phyloP scores from a whole-genome alignment of 179 eudicot species.

The Vitellaria paradoxa region DNA sequence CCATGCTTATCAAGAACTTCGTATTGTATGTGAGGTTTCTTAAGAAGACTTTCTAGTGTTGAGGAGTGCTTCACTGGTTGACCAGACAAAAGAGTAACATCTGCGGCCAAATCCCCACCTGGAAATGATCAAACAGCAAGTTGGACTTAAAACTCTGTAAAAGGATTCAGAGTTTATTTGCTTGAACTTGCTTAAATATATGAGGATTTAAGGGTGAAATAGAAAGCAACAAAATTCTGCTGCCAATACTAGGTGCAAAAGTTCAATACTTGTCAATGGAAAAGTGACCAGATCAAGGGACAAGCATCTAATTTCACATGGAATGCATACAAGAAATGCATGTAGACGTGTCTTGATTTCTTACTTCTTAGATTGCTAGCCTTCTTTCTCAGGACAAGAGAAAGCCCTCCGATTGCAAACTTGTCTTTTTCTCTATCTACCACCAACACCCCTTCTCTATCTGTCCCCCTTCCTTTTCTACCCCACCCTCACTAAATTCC shows the following conservation, averaged over 20 bases:
- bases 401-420: too few species aligned
- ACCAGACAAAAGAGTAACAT: conserved; percentile 56
- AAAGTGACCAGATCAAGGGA: not conserved
- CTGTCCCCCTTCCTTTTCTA: not conserved
- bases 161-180: not conserved
- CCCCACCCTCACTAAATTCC: not conserved
- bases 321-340: not conserved
- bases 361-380: too few species aligned
- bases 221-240: not conserved
- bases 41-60: conserved; percentile 81
- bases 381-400: too few species aligned
- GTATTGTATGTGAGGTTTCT: conserved; percentile 85
- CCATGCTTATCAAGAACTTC: conserved; percentile 89
- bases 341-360: not conserved
- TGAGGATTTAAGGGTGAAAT: not conserved
- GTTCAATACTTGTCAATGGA: not conserved
- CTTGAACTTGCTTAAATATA: not conserved
- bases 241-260: not conserved
- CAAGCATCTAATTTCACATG: not conserved
- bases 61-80: conserved; percentile 82
- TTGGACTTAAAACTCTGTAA: not conserved
- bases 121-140: conserved; percentile 11
- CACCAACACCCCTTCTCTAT: not conserved
- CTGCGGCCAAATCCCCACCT: conserved; percentile 83
- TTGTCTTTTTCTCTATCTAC: not conserved